Evolutionary conservation across 306 rosid species (phyloP).

Genomic region (Cicer bijugum): DNA sequence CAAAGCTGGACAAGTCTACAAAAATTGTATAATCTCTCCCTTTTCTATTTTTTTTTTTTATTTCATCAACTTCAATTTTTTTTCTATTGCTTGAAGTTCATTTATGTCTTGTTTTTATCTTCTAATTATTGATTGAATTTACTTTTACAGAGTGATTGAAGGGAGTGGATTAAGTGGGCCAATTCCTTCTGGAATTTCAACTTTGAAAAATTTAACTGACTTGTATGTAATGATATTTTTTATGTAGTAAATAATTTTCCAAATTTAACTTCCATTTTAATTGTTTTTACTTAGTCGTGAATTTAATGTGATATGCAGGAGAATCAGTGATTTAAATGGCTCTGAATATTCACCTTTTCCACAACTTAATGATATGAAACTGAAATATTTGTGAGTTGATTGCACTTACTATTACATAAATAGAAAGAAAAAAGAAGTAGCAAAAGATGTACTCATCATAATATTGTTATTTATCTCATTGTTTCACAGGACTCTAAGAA

Average conservation of each 20-base stretch:
- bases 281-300: slow-evolving; percentile 12
- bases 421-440: background rate
- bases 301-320: slow-evolving; percentile 53
- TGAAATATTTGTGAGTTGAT: slow-evolving; percentile 55
- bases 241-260: background rate
- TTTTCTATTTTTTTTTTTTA: background rate
- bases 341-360: slow-evolving; percentile 47
- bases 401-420: slow-evolving; percentile 36
- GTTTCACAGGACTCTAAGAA: slow-evolving; percentile 37
- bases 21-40: slow-evolving; percentile 46
- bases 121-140: background rate
- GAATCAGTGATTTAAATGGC: slow-evolving; percentile 46
- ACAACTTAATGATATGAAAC: slow-evolving; percentile 42
- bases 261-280: background rate
- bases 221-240: slow-evolving; percentile 54
- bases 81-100: background rate
- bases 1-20: slow-evolving; percentile 58
- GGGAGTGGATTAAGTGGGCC: slow-evolving; percentile 73
- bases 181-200: slow-evolving; percentile 50
- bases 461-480: slow-evolving; percentile 13
- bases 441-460: background rate
- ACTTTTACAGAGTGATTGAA: slow-evolving; percentile 51
- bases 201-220: slow-evolving; percentile 43
- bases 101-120: background rate
- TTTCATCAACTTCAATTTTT: background rate